Conservation (phyloP, 352 stramenopile genomes). For the Phytophthora cactorum region DNA sequence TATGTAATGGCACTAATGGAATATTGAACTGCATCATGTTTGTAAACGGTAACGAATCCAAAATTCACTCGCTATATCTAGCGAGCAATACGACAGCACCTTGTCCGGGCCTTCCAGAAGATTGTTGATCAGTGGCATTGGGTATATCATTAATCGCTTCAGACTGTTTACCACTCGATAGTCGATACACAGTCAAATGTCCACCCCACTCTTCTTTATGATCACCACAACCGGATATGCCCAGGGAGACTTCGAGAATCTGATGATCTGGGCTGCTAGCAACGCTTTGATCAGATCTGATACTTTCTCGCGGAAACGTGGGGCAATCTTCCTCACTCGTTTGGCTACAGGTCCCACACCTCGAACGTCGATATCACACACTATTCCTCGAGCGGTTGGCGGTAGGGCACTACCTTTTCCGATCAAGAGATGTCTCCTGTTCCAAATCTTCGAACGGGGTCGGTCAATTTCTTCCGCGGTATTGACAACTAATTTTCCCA, state of each 20-base stretch:
- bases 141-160: neutral
- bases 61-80: neutral
- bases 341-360: neutral
- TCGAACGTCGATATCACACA: neutral
- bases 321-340: constrained; percentile 1
- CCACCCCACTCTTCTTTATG: constrained; percentile 6
- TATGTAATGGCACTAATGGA: too few species aligned
- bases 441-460: too few species aligned
- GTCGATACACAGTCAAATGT: neutral
- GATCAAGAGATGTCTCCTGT: neutral
- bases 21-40: too few species aligned
- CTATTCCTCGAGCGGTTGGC: neutral
- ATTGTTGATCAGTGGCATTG: neutral
- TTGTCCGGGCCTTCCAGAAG: neutral
- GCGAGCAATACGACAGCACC: neutral
- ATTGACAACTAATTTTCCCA: too few species aligned
- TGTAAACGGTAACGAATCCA: too few species aligned
- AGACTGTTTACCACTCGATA: neutral
- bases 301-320: neutral
- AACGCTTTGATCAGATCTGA: neutral
- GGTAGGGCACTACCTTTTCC: neutral
- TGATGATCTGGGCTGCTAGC: neutral
- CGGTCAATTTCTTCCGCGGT: too few species aligned
- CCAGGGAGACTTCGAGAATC: neutral
- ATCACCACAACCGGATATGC: neutral